A percentile compares a stretch with the other conserved stretches of the same genome.
Evolutionary conservation across 2,329 filamentous ascomycete species (phyloP).

Genomic region (Thermothelomyces thermophilus): DNA sequence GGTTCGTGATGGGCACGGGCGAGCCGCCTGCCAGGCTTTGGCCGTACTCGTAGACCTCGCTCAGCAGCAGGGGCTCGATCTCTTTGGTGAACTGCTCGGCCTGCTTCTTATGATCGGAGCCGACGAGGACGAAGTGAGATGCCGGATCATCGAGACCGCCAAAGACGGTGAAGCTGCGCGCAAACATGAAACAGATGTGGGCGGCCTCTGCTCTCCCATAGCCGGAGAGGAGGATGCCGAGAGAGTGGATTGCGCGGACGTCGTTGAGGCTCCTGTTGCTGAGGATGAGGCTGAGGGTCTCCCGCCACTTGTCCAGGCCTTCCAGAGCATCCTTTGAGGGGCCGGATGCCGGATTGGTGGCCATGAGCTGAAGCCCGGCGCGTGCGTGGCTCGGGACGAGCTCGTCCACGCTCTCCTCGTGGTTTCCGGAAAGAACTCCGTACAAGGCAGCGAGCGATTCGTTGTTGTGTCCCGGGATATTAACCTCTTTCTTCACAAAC

Average conservation of each 20-base stretch:
- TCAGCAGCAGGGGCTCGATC: constrained; percentile 82
- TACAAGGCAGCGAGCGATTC: constrained; percentile 88
- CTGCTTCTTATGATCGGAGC: constrained; percentile 70
- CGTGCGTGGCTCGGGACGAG: constrained; percentile 88
- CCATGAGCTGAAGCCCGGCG: constrained; percentile 85
- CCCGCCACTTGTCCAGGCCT: constrained; percentile 88
- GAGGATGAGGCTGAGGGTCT: constrained; percentile 77
- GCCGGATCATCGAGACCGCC: constrained; percentile 77
- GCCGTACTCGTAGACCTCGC: constrained; percentile 91
- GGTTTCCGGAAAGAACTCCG: constrained; percentile 87
- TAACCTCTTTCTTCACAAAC: constrained; percentile 92
- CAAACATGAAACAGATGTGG: constrained; percentile 90
- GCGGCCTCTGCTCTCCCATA: constrained; percentile 89
- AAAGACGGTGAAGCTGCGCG: constrained; percentile 62
- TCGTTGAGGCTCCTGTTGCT: constrained; percentile 84
- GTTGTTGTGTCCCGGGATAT: constrained; percentile 69
- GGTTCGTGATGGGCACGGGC: constrained; percentile 51
- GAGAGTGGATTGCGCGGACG: constrained; percentile 64
- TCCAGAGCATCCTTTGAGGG: constrained; percentile 67
- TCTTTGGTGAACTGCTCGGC: constrained; percentile 70
- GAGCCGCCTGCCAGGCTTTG: constrained; percentile 61
- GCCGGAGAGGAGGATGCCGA: constrained; percentile 74
- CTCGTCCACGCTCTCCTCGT: constrained; percentile 91
- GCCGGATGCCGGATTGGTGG: constrained; percentile 57
- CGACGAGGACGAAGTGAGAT: constrained; percentile 74